Conservation (phyloP, 208 protist genomes). For the Endotrypanum monterogeii region DNA sequence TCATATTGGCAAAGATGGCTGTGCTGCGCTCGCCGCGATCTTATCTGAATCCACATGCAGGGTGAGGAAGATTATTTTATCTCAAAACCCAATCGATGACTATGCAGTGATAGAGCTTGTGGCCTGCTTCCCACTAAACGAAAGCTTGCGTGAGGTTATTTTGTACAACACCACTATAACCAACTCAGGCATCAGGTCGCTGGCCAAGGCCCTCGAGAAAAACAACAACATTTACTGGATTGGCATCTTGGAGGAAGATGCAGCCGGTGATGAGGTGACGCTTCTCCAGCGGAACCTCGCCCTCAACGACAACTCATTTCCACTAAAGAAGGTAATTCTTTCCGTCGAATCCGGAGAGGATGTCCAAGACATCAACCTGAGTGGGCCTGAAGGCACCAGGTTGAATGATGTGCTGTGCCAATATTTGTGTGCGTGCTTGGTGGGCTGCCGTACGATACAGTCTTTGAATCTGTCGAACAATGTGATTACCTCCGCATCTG, state of each 20-base stretch:
- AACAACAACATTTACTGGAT: constrained; percentile 58
- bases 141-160: constrained; percentile 47
- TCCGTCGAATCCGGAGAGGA: constrained; percentile 51
- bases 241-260: constrained; percentile 31
- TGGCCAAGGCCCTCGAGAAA: constrained; percentile 55
- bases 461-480: constrained; percentile 70
- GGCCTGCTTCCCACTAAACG: constrained; percentile 61
- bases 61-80: constrained; percentile 47
- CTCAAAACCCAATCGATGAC: constrained; percentile 71
- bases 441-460: constrained; percentile 45
- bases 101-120: constrained; percentile 46
- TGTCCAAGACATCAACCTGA: constrained; percentile 58
- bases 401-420: constrained; percentile 68
- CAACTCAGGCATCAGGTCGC: constrained; percentile 42
- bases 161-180: constrained; percentile 63
- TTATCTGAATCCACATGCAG: constrained; percentile 44
- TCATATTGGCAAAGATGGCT: constrained; percentile 55
- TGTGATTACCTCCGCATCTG: constrained; percentile 54
- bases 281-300: constrained; percentile 56
- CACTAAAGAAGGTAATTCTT: constrained; percentile 62
- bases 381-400: constrained; percentile 28
- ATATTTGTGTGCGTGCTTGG: constrained; percentile 54
- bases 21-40: constrained; percentile 49
- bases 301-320: constrained; percentile 65
- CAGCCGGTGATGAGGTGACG: constrained; percentile 9